Evolutionary conservation across 345 rosid species (phyloP), one percentile per base, ranked within the genome.

Genomic region (Limnanthes douglasii): DNA sequence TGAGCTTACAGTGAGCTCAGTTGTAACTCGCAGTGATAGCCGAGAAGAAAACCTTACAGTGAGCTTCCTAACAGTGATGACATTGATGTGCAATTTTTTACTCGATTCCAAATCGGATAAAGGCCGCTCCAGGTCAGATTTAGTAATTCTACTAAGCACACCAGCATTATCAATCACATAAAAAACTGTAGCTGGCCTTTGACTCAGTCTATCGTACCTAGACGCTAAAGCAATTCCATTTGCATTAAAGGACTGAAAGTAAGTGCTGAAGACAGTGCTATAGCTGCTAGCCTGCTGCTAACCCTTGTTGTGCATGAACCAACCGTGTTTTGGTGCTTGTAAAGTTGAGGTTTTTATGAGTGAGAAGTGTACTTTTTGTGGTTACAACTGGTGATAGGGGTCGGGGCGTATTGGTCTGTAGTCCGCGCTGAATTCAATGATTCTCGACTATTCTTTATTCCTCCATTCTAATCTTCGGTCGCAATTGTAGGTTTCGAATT

Each of bases 51-150:
- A 40, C 33, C 93, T 71, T 60, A 88, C 95, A 14, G 92, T 84
- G 34, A 90, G 94, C 63, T 90, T 90, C 38, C 98, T 70, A 39
- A 90, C 80, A 51, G 95, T 90, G 48, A 90, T 43, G 60, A 90
- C 66, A 45, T 84, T 75, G 23, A 90, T 69, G 24, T 48, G 67
- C 21, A 70, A 52, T 39, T 80, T 77, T 71, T 90, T 90, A 53
- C 95, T 57, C 14, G 81, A 66, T 52, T 90, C 98, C 77, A 90
- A 66, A 64, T 84, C 95, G 21, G 98, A 77, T 48, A 90, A 66
- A 32, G 84, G 63, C 45, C 56, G 67, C 65, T 70, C 84, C 40
- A 84, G 54, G 57, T 90, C 98, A 22, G 94, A 70, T 31, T 18
- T 90, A 0, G 98, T 84, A 6, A 90, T 79, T 41, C 73, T 69